phyloP scores from a whole-genome alignment of 2,329 filamentous ascomycete species.

The Blumeriella jaapii region DNA sequence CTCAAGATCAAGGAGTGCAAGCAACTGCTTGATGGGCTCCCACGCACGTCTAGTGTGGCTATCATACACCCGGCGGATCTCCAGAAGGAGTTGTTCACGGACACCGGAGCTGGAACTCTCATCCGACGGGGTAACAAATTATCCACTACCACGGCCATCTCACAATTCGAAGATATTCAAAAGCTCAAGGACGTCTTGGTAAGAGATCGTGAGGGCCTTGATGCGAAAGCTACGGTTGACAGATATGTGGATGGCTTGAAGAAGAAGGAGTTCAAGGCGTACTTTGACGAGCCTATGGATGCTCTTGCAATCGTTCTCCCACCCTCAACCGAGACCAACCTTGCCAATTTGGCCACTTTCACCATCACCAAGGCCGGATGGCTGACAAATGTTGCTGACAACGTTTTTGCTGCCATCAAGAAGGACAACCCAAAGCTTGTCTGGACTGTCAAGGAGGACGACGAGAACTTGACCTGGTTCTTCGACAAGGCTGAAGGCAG shows the following conservation, averaged over 20 bases:
- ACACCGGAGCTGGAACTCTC: constrained; percentile 86
- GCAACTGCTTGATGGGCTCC: constrained; percentile 78
- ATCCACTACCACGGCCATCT: constrained; percentile 56
- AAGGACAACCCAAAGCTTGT: constrained; percentile 85
- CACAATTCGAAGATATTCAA: constrained; percentile 63
- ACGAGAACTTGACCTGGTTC: constrained; percentile 97
- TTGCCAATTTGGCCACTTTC: constrained; percentile 80
- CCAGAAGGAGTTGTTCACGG: constrained; percentile 93
- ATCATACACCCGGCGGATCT: constrained; percentile 95
- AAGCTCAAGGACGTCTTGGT: constrained; percentile 75
- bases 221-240: constrained; percentile 74
- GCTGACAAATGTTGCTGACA: constrained; percentile 90
- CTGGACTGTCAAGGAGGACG: constrained; percentile 93
- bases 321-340: constrained; percentile 48
- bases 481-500: constrained; percentile 94
- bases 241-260: constrained; percentile 73
- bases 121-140: constrained; percentile 90
- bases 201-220: constrained; percentile 68
- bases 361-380: constrained; percentile 91
- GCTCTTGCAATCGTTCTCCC: constrained; percentile 83
- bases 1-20: constrained; percentile 98
- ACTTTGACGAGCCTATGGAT: constrained; percentile 90
- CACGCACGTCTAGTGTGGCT: constrained; percentile 85
- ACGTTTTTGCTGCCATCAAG: constrained; percentile 86
- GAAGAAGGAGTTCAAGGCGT: constrained; percentile 74